Evolutionary conservation across 2,329 filamentous ascomycete genomes (phyloP).

Genomic region (Laburnicola sp.): DNA sequence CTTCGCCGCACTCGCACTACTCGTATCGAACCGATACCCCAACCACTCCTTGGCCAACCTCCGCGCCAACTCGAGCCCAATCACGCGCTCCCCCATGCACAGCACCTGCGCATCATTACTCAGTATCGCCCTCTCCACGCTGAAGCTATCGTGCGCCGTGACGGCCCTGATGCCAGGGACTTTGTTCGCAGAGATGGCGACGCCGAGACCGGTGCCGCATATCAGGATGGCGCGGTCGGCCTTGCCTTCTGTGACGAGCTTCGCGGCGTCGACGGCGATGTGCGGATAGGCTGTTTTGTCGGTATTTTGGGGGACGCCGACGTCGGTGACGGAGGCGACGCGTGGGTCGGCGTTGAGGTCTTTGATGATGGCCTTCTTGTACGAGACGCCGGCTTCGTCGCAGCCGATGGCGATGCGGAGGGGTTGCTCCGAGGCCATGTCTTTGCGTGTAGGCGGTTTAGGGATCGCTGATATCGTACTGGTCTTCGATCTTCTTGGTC

Average conservation of each 20-base stretch:
- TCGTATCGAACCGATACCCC: slow-evolving; percentile 76
- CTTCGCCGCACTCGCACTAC: slow-evolving; percentile 63
- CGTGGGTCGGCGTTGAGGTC: slow-evolving; percentile 69
- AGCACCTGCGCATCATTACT: slow-evolving; percentile 87
- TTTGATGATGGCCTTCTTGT: slow-evolving; percentile 77
- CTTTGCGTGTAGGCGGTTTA: slow-evolving; percentile 17
- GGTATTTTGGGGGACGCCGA: slow-evolving; percentile 66
- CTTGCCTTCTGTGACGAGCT: slow-evolving; percentile 63
- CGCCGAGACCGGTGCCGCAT: slow-evolving; percentile 84
- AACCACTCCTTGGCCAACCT: slow-evolving; percentile 80
- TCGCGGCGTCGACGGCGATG: slow-evolving; percentile 72
- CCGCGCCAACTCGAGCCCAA: slow-evolving; percentile 78
- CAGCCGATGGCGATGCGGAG: slow-evolving; percentile 66
- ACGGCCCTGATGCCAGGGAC: slow-evolving; percentile 83
- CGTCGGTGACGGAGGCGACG: slow-evolving; percentile 71
- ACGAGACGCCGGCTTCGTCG: slow-evolving; percentile 73
- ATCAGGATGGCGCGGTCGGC: slow-evolving; percentile 79
- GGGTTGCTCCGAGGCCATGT: slow-evolving; percentile 14
- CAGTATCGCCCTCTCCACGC: slow-evolving; percentile 76
- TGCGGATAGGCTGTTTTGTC: slow-evolving; percentile 85
- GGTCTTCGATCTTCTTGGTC: slow-evolving; percentile 23
- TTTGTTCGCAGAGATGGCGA: slow-evolving; percentile 89
- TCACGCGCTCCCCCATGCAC: slow-evolving; percentile 82
- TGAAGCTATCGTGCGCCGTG: slow-evolving; percentile 84
- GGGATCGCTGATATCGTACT: slow-evolving; percentile 41